phyloP scores from a whole-genome alignment of 202 grass and related monocot species.

The Cymbopogon flexuosus region DNA sequence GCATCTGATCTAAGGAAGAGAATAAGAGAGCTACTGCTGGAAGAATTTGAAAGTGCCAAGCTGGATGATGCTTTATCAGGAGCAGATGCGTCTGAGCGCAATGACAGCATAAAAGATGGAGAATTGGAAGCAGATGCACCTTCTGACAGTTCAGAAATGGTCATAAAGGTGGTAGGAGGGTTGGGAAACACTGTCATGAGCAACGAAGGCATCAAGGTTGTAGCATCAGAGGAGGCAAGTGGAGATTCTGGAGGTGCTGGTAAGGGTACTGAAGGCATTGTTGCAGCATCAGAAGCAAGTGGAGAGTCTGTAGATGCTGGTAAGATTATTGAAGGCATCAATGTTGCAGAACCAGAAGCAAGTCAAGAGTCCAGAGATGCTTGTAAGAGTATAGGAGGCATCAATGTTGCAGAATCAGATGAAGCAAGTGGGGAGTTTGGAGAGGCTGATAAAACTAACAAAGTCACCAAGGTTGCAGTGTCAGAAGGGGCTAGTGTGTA shows the following conservation, averaged over 20 bases:
- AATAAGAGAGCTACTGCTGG: constrained; percentile 58
- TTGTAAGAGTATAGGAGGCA: background rate
- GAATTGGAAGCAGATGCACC: constrained; percentile 3
- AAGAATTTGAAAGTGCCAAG: constrained; percentile 53
- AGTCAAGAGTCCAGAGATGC: background rate
- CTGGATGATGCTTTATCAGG: constrained; percentile 38
- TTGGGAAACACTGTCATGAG: background rate
- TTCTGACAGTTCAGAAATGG: constrained; percentile 25
- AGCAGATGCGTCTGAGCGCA: background rate
- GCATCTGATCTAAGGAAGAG: constrained; percentile 62
- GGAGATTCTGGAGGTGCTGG: background rate
- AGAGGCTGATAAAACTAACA: background rate
- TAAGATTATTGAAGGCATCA: background rate
- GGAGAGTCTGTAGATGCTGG: too few species aligned
- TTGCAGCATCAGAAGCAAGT: background rate
- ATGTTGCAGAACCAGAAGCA: constrained; percentile 23
- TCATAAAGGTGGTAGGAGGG: background rate
- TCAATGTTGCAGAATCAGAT: constrained; percentile 7
- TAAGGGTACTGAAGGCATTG: background rate
- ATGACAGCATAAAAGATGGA: background rate
- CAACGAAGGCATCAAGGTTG: constrained; percentile 8
- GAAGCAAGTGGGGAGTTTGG: background rate
- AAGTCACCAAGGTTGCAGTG: background rate
- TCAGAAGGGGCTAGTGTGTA: background rate
- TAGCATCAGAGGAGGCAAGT: constrained; percentile 16